These are phyloP conservation scores for Huntiella bhutanensis DNA, from an alignment of 2,329 filamentous ascomycete species.

Conservation along the genomic window DNA sequence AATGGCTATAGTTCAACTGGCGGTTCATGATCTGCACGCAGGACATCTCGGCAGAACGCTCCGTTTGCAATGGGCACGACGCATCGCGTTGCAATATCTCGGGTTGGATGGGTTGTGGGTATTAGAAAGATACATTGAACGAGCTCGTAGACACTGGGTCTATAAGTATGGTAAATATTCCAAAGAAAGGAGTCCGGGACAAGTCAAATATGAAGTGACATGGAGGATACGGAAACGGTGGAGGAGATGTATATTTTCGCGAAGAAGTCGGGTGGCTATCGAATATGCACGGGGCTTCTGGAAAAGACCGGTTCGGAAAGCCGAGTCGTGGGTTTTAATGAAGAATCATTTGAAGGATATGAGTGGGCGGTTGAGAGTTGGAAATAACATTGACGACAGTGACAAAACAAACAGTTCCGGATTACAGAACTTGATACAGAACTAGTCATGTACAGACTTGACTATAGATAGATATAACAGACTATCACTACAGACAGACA, in stretches of 20 bases:
- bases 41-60: conserved; percentile 18
- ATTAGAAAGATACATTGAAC: no score
- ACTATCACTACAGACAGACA: no score
- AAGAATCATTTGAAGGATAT: conserved; percentile 8
- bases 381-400: no score
- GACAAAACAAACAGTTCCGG: no score
- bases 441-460: no score
- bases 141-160: no score
- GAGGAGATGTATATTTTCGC: background rate
- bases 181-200: no score
- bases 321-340: conserved; percentile 7
- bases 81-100: conserved; percentile 13
- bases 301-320: background rate
- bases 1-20: conserved; percentile 14
- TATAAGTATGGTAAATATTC: no score
- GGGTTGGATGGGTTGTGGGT: background rate
- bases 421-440: no score
- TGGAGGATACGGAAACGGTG: background rate
- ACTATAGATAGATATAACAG: no score
- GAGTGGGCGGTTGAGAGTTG: background rate
- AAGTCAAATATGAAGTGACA: background rate
- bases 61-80: conserved; percentile 18
- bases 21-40: conserved; percentile 19
- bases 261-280: conserved; percentile 3
- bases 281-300: conserved; percentile 5